phyloP scores from a whole-genome alignment of 2,329 filamentous ascomycete species.

The Trichoderma asperellum region DNA sequence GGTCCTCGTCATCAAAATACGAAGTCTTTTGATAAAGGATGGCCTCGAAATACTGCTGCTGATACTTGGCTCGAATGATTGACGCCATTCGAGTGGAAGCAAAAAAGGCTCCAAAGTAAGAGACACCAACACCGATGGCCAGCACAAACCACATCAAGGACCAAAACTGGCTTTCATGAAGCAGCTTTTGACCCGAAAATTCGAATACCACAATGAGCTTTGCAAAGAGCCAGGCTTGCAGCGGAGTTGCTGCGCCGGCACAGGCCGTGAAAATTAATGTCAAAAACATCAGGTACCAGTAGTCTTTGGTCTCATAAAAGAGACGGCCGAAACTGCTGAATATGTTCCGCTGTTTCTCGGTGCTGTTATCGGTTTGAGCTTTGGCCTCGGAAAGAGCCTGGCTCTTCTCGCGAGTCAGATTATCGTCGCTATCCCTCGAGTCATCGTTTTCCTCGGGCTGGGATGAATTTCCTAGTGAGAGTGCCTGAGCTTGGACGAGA shows the following conservation, averaged over 20 bases:
- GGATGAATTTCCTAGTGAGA: constrained; percentile 56
- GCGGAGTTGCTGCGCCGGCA: constrained; percentile 50
- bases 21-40: constrained; percentile 62
- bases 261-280: constrained; percentile 53
- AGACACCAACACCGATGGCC: constrained; percentile 55
- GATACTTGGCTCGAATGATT: constrained; percentile 57
- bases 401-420: constrained; percentile 52
- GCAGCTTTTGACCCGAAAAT: constrained; percentile 40
- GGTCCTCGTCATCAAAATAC: constrained; percentile 64
- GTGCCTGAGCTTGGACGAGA: constrained; percentile 66
- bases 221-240: constrained; percentile 61
- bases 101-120: constrained; percentile 52
- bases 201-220: constrained; percentile 57
- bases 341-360: constrained; percentile 48
- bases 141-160: constrained; percentile 67
- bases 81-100: constrained; percentile 52
- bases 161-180: constrained; percentile 60
- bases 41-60: constrained; percentile 63
- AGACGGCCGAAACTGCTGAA: constrained; percentile 59
- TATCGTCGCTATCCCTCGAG: constrained; percentile 42
- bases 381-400: constrained; percentile 44
- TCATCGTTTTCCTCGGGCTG: constrained; percentile 44
- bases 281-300: constrained; percentile 55
- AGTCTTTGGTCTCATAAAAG: constrained; percentile 58
- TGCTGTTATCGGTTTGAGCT: constrained; percentile 31